Conservation (phyloP, 352 stramenopile species). For the Aphanomyces stellatus region DNA sequence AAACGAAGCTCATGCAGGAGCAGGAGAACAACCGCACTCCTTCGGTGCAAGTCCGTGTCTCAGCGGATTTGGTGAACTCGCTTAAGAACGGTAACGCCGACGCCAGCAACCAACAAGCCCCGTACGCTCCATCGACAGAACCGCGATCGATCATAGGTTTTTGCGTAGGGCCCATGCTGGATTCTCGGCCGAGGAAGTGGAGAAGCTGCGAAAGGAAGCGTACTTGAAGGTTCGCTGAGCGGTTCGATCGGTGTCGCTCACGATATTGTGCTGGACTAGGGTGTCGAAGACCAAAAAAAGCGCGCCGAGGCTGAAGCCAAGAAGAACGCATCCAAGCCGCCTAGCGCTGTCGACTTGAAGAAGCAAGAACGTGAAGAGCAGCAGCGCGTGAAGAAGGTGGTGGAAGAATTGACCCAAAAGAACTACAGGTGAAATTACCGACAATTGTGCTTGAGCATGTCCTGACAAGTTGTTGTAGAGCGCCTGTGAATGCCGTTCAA, state of each 20-base stretch:
- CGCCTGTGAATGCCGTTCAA: slow-evolving; percentile 71
- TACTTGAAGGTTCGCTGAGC: slow-evolving; percentile 55
- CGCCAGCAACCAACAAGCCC: too few relatives aligned
- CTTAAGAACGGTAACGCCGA: too few relatives aligned
- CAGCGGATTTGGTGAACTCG: slow-evolving; percentile 10
- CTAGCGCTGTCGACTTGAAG: slow-evolving; percentile 43
- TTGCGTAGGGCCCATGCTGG: background rate
- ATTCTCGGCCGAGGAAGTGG: slow-evolving; percentile 1
- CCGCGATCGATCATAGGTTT: too few relatives aligned
- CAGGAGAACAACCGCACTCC: background rate
- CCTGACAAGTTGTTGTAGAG: slow-evolving; percentile 27
- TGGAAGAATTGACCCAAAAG: slow-evolving; percentile 73
- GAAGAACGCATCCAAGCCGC: slow-evolving; percentile 24
- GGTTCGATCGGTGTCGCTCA: too few relatives aligned
- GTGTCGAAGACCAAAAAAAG: slow-evolving; percentile 62
- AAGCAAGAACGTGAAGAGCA: slow-evolving; percentile 61
- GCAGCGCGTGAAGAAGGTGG: slow-evolving; percentile 56
- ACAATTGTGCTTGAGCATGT: too few relatives aligned
- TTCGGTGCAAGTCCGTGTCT: slow-evolving; percentile 12
- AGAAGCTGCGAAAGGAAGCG: slow-evolving; percentile 68
- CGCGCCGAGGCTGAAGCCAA: slow-evolving; percentile 33
- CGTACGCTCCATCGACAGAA: too few relatives aligned
- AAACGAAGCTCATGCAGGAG: slow-evolving; percentile 22
- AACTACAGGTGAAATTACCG: slow-evolving; percentile 36
- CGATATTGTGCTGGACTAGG: too few relatives aligned